Evolutionary conservation across 225 moss, liverwort and hornwort species (phyloP), one percentile per base, ranked within the genome.

Genomic region (Anthoceros angustus): DNA sequence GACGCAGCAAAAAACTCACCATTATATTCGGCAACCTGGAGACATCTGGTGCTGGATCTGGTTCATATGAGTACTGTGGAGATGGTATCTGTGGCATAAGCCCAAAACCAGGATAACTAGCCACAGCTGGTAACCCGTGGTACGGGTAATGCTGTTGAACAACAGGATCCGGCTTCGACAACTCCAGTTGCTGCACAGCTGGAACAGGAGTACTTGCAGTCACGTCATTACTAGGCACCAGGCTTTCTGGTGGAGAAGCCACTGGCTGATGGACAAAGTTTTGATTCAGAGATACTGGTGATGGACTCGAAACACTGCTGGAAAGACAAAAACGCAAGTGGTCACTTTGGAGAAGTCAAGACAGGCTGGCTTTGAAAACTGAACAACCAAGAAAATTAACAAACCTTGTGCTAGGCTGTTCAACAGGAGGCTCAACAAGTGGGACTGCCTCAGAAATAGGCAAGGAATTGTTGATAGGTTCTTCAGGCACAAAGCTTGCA

Each of bases 41-140:
- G 0, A 87, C 78, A 63, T 98, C 95, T 55, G 84, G 0, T 78
- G 72, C 72, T 77, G 85, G 12, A 81, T 65, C 65, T 67, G 86
- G 73, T 41, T 98, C 95, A 24, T 92, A 98, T 18, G 79, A 72
- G n/a, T 84, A 98, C 74, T 88, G 88, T 0, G 75, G 78, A 10
- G 85, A 71, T 12, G 87, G 87, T 74, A 92, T 80, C 64, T 91
- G 91, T 39, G 89, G 95, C 85, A 92, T 78, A 50, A 98, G 66
- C 61, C 86, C 88, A 69, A 92, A 98, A 49, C 87, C 87, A 8
- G 83, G 77, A 76, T 98, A 89, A 62, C 76, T 92, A 8, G 92
- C 79, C 39, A 86, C 80, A 65, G 87, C 71, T 32, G 83, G 77
- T 74, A 92, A 32, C 32, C 32, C 32, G 32, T 32, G 64, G 46